Evolutionary conservation across 176 grass and related monocot species (phyloP).

Genomic region (Cenchrus purpureus): DNA sequence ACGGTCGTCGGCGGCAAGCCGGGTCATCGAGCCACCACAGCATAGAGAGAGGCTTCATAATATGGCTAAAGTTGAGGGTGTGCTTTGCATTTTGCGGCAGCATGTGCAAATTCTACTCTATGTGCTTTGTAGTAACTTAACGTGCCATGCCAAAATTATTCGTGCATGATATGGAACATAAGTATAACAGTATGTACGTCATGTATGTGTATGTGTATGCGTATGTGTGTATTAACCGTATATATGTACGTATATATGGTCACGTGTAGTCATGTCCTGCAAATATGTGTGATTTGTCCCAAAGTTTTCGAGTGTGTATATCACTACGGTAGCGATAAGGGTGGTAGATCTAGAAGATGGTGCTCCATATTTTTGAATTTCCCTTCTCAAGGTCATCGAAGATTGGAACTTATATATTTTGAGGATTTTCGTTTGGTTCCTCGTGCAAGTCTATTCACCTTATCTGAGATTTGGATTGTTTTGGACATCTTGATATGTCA

Average conservation of each 20-base stretch:
- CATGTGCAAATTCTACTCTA: constrained; percentile 22
- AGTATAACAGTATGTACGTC: constrained; percentile 11
- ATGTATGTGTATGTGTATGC: background rate
- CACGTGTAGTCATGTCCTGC: background rate
- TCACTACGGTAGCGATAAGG: background rate
- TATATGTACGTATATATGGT: constrained; percentile 21
- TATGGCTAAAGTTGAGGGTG: constrained; percentile 17
- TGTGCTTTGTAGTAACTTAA: constrained; percentile 19
- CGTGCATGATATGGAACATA: constrained; percentile 18
- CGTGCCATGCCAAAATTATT: constrained; percentile 21
- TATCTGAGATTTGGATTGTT: background rate
- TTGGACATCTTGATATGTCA: background rate
- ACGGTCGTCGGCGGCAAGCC: constrained; percentile 45
- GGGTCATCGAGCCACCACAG: constrained; percentile 26
- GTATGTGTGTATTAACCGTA: background rate
- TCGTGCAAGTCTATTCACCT: background rate
- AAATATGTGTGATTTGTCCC: constrained; percentile 37
- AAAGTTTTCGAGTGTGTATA: constrained; percentile 10
- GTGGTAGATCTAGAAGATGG: background rate
- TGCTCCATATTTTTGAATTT: background rate
- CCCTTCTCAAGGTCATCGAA: background rate
- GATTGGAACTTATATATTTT: background rate
- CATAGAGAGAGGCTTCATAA: background rate
- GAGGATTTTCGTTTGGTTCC: background rate
- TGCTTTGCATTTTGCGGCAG: constrained; percentile 47